phyloP scores from a whole-genome alignment of 2,329 filamentous ascomycete species.

The Ophiostoma piceae region DNA sequence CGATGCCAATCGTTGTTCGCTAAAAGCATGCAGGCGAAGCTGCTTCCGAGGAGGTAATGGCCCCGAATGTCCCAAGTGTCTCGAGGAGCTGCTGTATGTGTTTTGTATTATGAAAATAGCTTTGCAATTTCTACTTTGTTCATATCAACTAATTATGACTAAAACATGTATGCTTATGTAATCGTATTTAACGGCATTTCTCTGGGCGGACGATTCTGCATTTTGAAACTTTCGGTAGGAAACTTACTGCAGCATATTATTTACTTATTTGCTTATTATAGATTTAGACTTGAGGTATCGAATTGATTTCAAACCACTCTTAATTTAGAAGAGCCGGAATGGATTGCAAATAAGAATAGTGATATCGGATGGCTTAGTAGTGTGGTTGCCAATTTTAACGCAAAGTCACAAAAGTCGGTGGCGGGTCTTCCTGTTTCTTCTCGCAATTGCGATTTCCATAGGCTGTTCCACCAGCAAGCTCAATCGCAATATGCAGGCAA shows the following conservation, averaged over 20 bases:
- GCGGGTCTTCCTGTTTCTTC: conserved; percentile 16
- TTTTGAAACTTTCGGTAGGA: background rate
- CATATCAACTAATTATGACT: background rate
- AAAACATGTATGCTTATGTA: background rate
- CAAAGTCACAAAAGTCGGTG: conserved; percentile 21
- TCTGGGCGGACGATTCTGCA: background rate
- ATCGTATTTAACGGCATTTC: background rate
- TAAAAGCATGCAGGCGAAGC: background rate
- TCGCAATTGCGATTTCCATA: conserved; percentile 3
- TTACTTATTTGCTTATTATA: background rate
- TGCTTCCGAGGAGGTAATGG: background rate
- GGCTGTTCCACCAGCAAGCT: background rate
- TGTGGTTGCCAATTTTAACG: conserved; percentile 3
- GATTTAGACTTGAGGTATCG: background rate
- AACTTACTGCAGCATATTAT: background rate
- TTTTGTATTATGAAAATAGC: conserved; percentile 16
- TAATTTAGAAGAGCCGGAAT: too few relatives aligned
- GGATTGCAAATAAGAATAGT: too few relatives aligned
- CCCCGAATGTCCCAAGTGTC: too few relatives aligned
- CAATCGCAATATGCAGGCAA: background rate
- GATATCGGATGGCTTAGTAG: background rate
- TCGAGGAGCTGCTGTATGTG: background rate
- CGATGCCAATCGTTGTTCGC: background rate
- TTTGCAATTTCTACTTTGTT: conserved; percentile 2
- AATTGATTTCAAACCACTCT: too few relatives aligned